These are phyloP conservation scores for Lactifluus volemus DNA, from an alignment of 768 basidiomycete genomes.

Conservation along the genomic window DNA sequence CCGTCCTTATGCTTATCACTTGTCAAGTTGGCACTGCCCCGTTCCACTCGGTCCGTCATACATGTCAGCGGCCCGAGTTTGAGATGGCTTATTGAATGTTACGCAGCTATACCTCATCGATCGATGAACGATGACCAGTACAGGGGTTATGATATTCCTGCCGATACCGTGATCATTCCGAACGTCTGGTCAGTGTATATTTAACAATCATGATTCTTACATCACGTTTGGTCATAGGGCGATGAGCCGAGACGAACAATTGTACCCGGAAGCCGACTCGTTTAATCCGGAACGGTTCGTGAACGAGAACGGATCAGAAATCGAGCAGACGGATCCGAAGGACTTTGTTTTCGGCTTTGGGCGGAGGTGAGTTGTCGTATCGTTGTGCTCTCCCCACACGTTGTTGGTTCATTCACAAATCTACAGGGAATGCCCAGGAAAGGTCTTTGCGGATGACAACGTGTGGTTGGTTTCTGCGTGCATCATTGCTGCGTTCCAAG, in stretches of 20 bases:
- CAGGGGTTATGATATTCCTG: conserved; percentile 18
- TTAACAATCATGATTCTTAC: not conserved
- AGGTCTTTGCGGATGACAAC: conserved; percentile 19
- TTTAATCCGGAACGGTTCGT: conserved; percentile 20
- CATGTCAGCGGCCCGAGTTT: not conserved
- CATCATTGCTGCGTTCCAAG: conserved; percentile 15
- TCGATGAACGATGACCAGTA: conserved; percentile 19
- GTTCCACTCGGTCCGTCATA: conserved; percentile 17
- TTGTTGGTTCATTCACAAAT: not conserved
- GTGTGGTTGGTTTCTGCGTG: conserved; percentile 17
- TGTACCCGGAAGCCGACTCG: conserved; percentile 8
- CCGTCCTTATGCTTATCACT: not conserved
- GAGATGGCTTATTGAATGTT: conserved; percentile 1
- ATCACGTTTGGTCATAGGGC: conserved; percentile 10
- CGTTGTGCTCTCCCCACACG: too few species aligned
- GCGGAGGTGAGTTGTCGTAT: conserved; percentile 9
- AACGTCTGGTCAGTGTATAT: conserved; percentile 18
- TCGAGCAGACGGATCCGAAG: conserved; percentile 11
- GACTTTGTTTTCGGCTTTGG: conserved; percentile 20
- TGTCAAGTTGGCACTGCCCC: conserved; percentile 15
- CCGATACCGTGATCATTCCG: conserved; percentile 16
- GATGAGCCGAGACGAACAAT: conserved; percentile 17
- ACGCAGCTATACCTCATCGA: conserved; percentile 18
- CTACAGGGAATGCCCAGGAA: conserved; percentile 17
- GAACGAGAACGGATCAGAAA: conserved; percentile 1